Base-by-base conservation (phyloP, 225 moss, liverwort and hornwort species). In the Polytrichum formosum region DNA sequence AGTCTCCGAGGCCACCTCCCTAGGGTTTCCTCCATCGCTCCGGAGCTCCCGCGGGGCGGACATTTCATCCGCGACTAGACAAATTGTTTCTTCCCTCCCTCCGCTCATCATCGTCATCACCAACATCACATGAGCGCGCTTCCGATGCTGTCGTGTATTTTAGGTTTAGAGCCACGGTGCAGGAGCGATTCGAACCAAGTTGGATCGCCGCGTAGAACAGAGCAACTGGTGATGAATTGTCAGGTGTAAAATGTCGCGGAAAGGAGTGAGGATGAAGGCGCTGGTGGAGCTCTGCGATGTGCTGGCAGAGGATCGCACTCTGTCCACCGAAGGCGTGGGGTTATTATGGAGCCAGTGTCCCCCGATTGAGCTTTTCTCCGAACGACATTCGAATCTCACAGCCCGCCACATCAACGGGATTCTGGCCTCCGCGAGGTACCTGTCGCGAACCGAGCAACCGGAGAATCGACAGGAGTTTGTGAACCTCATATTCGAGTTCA, bases 401-500 rank as follows among this genome's bases (percentile, higher is more conserved):
- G 76, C 74, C 16, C 80, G 90, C 35, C 86, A 94, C 61, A 76
- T 88, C 72, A 76, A 92, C 72, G 94, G 90, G 19, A 71, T 94
- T 66, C 72, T 89, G 79, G 77, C 84, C 22, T 74, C 79, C 22
- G 83, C 92, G 5, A 84, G 91, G 73, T 92, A 83, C 72, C 73
- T 92, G 29, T 86, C 92, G 5, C 79, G 82, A 22, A 83, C 90
- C 7, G 70, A 72, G 13, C 85, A 85, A 5, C 85, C 79, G 20
- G 81, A 84, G 76, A 76, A 90, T 33, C 80, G 76, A 4, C 81
- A 89, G 68, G 88, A 84, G 64, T 71, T 85, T 69, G 13, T 94
- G 80, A 79, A 86, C 63, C 58, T 74, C 63, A 30, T 90, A 70
- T 62, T 80, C 69, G 80, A 75, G 56, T 84, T 84, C 28, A 7